phyloP scores from a whole-genome alignment of 2,329 filamentous ascomycete genomes.

The Didymella pomorum region DNA sequence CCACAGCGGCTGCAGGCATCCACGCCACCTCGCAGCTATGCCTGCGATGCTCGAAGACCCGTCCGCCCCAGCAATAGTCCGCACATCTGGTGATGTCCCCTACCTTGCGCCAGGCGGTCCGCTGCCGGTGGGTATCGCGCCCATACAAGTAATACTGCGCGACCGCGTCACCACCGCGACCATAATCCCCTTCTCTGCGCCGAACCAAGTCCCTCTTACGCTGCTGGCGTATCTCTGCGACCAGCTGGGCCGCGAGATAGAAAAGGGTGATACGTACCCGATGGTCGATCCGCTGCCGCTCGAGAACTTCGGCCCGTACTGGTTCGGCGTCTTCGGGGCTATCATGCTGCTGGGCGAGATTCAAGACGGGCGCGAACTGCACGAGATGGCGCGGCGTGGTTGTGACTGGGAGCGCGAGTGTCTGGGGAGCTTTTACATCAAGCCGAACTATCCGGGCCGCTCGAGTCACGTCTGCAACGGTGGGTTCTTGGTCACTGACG shows the following conservation, averaged over 20 bases:
- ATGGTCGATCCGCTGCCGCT: constrained; percentile 79
- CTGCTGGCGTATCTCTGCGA: constrained; percentile 80
- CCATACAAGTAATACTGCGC: constrained; percentile 80
- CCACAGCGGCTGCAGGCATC: constrained; percentile 12
- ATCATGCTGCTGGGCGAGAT: constrained; percentile 86
- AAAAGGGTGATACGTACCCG: constrained; percentile 90
- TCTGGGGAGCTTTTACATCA: constrained; percentile 91
- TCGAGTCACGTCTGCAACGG: constrained; percentile 86
- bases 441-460: constrained; percentile 89
- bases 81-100: constrained; percentile 70
- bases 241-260: constrained; percentile 88
- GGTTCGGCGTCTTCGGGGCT: constrained; percentile 90
- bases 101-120: constrained; percentile 69
- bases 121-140: constrained; percentile 72
- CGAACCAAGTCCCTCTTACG: constrained; percentile 75
- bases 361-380: constrained; percentile 59
- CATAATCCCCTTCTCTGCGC: constrained; percentile 81
- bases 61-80: constrained; percentile 72
- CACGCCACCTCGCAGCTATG: constrained; percentile 60
- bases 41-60: constrained; percentile 83
- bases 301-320: constrained; percentile 81
- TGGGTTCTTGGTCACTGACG: constrained; percentile 60
- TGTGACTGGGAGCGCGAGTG: constrained; percentile 81
- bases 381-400: constrained; percentile 55
- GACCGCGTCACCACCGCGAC: constrained; percentile 86